These are phyloP conservation scores for Polyporus arcularius DNA, from an alignment of 768 basidiomycete species.

Conservation along the genomic window DNA sequence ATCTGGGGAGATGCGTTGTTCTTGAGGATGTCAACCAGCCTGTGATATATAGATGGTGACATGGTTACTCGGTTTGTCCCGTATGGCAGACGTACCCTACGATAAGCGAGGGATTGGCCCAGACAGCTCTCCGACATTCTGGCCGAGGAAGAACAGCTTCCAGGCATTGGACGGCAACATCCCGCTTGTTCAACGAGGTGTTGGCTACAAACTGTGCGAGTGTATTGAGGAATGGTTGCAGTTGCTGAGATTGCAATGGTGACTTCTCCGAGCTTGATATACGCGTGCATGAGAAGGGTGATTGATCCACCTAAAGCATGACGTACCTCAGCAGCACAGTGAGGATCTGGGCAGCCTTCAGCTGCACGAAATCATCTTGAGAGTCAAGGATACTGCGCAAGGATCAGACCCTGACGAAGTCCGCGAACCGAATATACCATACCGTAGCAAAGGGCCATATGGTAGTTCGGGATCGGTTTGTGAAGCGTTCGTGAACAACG, in stretches of 20 bases:
- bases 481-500: slow-evolving; percentile 63
- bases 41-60: slow-evolving; percentile 28
- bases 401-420: not conserved
- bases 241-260: slow-evolving; percentile 27
- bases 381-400: slow-evolving; percentile 68
- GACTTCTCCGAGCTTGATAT: slow-evolving; percentile 29
- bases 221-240: slow-evolving; percentile 37
- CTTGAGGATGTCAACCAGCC: slow-evolving; percentile 82
- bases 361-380: slow-evolving; percentile 93
- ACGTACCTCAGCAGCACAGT: slow-evolving; percentile 79
- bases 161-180: slow-evolving; percentile 89
- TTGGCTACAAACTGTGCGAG: slow-evolving; percentile 35
- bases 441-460: slow-evolving; percentile 79
- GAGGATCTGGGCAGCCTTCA: slow-evolving; percentile 86
- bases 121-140: slow-evolving; percentile 78
- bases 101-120: slow-evolving; percentile 70
- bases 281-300: not conserved
- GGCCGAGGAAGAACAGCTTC: slow-evolving; percentile 83
- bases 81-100: slow-evolving; percentile 50
- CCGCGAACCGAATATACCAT: not conserved
- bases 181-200: slow-evolving; percentile 66
- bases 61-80: not conserved
- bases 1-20: slow-evolving; percentile 87
- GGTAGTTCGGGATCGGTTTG: slow-evolving; percentile 79
- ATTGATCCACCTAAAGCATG: slow-evolving; percentile 30